Percentiles rank a stretch among this genome's conserved stretches.
Conservation (phyloP, 495 filamentous ascomycete genomes). For the Neurospora intermedia region DNA sequence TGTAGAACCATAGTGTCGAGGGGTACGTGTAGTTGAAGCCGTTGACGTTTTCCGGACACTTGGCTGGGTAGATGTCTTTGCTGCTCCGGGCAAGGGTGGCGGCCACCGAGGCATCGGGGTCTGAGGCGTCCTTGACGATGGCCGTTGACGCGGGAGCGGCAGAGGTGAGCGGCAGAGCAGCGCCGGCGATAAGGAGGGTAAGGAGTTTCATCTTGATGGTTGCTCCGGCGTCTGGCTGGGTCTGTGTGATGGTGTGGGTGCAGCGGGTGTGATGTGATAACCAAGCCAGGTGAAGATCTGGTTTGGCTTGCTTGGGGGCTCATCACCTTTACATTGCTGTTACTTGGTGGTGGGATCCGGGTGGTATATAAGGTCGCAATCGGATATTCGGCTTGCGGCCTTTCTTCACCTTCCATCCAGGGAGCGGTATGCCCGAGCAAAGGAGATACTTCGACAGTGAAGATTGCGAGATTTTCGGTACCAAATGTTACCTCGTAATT, state of each 20-base stretch:
- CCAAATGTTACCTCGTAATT: background rate
- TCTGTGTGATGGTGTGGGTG: background rate
- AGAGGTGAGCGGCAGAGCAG: background rate
- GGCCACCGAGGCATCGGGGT: conserved; percentile 1
- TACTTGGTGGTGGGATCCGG: background rate
- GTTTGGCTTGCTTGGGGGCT: background rate
- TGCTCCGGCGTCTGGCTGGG: background rate
- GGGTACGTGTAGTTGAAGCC: conserved; percentile 36
- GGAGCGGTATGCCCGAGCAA: background rate
- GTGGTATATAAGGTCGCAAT: background rate
- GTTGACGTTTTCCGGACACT: conserved; percentile 23
- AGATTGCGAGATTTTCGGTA: background rate
- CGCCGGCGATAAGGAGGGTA: background rate
- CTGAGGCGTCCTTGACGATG: background rate
- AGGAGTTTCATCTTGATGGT: background rate
- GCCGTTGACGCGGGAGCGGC: background rate
- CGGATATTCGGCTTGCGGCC: background rate
- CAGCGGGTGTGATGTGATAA: background rate
- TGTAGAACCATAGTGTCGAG: conserved; percentile 28
- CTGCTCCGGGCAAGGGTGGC: conserved; percentile 8
- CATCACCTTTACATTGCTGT: background rate
- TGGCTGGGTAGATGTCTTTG: conserved; percentile 9
- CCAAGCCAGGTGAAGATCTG: background rate
- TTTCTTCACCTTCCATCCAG: background rate
- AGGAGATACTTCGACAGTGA: background rate